Percentiles rank a stretch among this genome's conserved stretches.
Evolutionary conservation across 805 yeast species (phyloP).

Genomic region (Wickerhamomyces rabaulensis): DNA sequence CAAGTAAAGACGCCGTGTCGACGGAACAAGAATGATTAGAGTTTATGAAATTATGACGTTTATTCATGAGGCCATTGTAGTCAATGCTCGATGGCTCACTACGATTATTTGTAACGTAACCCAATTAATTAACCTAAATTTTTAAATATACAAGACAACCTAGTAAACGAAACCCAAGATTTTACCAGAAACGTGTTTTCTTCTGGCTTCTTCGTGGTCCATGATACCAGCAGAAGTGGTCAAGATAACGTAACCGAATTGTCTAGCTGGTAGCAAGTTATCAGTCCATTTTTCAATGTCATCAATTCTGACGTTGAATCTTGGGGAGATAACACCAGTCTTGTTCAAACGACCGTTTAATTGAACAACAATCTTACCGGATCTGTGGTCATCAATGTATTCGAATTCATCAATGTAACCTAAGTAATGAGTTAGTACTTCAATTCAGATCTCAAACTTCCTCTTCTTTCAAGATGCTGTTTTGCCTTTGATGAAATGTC

Average conservation of each 20-base stretch:
- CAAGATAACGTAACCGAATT: slow-evolving; percentile 94
- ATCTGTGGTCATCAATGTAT: slow-evolving; percentile 98
- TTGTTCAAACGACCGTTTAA: slow-evolving; percentile 97
- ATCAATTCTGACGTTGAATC: slow-evolving; percentile 92
- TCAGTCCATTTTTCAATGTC: slow-evolving; percentile 98
- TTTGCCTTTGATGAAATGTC: slow-evolving; percentile 19
- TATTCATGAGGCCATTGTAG: not conserved
- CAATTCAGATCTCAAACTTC: not conserved
- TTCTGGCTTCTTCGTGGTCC: slow-evolving; percentile 99
- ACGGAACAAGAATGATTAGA: not conserved
- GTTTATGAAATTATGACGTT: not conserved
- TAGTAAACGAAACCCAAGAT: slow-evolving; percentile 96
- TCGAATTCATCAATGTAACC: slow-evolving; percentile 94
- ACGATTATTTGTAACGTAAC: not conserved
- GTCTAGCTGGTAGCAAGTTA: slow-evolving; percentile 98
- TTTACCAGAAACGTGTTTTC: slow-evolving; percentile 99
- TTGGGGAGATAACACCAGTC: slow-evolving; percentile 98
- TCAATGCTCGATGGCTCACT: no score
- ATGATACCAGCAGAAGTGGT: slow-evolving; percentile 99
- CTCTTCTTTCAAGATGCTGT: not conserved
- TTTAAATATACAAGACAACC: slow-evolving; percentile 1
- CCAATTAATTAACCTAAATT: not conserved
- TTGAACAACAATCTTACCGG: slow-evolving; percentile 95
- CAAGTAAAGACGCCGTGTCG: not conserved
- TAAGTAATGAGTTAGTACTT: slow-evolving; percentile 7